Base-by-base conservation (phyloP, 495 filamentous ascomycete genomes). In the Geoglossum glabrum region DNA sequence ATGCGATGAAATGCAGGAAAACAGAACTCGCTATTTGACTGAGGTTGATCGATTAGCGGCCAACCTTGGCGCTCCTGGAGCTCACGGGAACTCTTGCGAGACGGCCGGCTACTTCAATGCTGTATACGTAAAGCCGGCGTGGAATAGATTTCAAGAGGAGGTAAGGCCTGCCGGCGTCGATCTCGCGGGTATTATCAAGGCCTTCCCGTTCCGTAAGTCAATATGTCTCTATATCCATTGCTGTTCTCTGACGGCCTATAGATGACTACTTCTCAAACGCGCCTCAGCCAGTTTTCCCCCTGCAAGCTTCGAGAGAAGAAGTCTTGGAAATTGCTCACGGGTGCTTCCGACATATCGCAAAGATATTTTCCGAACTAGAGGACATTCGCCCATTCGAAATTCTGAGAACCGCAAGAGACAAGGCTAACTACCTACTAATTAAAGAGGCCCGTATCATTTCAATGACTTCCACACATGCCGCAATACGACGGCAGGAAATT, bases 381-480 rank as follows among this genome's bases (percentile, higher is more conserved):
- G 92, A 95, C 65, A 90, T 95, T 57, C 76, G 86, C 55, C 93
- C 92, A 2, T 97, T 99, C 62, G 92, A 99, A 70, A 90, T 99
- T 34, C 71, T 99, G 56, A 79, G 88, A 40, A 80, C 81, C 34
- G 82, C 87, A 40, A 80, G 86, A 47, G 92, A 97, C 66, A 94
- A 89, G 67, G 86, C 88, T 31, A 96, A 97, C 66, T 97, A 96
- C 65, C 80, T 99, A 7, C 78, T 99, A 15, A 80, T 90, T 7
- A 97, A 90, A 64, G 92, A 97, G 67, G 92, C 92, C 13, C 81
- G 92, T 6, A 88, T 99, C 51, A 85, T 99, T 61, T 92, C 92
- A 56, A 97, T 97, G 93, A 99, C 92, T 10, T 88, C 87, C 2
- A 99, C 92, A 0, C 92, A 99, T 70, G 93, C 92, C 11, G 92